Conservation (phyloP, 2,329 filamentous ascomycete genomes). For the Aureobasidium sp. region DNA sequence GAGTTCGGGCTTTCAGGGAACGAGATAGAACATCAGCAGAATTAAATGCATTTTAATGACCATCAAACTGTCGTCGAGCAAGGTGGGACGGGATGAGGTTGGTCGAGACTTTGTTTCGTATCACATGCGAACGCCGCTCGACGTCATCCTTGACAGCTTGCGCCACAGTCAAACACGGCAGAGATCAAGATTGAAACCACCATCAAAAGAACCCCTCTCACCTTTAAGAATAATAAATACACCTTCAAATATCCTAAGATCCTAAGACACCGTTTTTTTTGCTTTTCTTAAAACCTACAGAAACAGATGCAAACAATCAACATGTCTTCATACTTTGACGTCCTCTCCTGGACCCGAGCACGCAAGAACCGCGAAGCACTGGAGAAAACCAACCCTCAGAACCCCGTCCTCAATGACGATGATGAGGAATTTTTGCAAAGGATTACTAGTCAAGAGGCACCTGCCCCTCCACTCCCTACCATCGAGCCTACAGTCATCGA, state of each 20-base stretch:
- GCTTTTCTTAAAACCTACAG: background rate
- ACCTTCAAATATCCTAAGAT: background rate
- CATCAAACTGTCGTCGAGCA: background rate
- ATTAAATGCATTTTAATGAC: background rate
- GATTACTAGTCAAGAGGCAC: slow-evolving; percentile 40
- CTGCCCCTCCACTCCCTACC: slow-evolving; percentile 34
- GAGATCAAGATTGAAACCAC: background rate
- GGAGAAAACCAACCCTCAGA: slow-evolving; percentile 26
- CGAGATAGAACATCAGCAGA: background rate
- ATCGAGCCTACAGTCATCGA: slow-evolving; percentile 25
- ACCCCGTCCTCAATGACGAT: slow-evolving; percentile 49
- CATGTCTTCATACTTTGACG: slow-evolving; percentile 26
- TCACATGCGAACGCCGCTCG: background rate
- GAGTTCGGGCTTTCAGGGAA: too few relatives aligned
- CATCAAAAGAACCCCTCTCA: background rate
- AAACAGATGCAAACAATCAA: background rate
- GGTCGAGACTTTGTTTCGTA: background rate
- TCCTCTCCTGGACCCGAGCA: slow-evolving; percentile 26
- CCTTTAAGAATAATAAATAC: too few relatives aligned
- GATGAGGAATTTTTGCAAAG: slow-evolving; percentile 50
- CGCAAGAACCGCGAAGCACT: slow-evolving; percentile 28
- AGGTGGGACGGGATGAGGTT: background rate
- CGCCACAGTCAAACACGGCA: slow-evolving; percentile 2
- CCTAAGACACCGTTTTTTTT: background rate
- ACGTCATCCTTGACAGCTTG: slow-evolving; percentile 1